Base-by-base conservation (phyloP, 371 early-diverging fungal genomes). In the Mucor circinelloides region DNA sequence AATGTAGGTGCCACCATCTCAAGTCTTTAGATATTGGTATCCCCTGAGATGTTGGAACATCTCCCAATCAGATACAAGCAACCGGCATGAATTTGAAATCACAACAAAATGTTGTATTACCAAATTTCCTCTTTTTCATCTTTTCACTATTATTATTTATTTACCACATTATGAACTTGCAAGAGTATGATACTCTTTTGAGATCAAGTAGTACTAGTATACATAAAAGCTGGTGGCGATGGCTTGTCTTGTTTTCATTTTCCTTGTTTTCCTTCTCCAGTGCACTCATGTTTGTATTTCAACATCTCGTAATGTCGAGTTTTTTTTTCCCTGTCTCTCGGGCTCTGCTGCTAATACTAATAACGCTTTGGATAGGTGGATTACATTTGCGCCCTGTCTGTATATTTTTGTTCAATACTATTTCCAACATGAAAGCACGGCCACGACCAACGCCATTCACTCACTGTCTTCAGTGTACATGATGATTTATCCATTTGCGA, bases 321-420 rank as follows among this genome's bases (percentile, higher is more conserved):
- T n/a, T n/a, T n/a, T n/a, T n/a, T n/a, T n/a, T n/a, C n/a, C n/a
- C n/a, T n/a, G n/a, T n/a, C n/a, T n/a, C n/a, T n/a, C n/a, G 42
- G 34, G 34, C 3, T 34, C 34, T 34, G 34, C n/a, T n/a, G n/a
- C n/a, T n/a, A n/a, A n/a, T n/a, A n/a, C n/a, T n/a, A n/a, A n/a
- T n/a, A n/a, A n/a, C n/a, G n/a, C n/a, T n/a, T 50, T 62, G n/a
- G 30, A n/a, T 32, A 72, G 73, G 73, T 86, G 87, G 87, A 84
- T 84, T 19, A 79, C 87, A 0, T 86, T 86, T 70, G 80, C 85
- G 10, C 87, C 87, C 8, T 84, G 80, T 58, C 64, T 84, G 8
- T 82, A 82, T 59, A 75, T 80, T 6, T 86, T 86, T 68, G 75
- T 73, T 46, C 67, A 75, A 9, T 80, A 84, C 62, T 86, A 78